These are phyloP conservation scores for Penicillium sp. DNA, from an alignment of 2,329 filamentous ascomycete genomes.

Conservation along the genomic window DNA sequence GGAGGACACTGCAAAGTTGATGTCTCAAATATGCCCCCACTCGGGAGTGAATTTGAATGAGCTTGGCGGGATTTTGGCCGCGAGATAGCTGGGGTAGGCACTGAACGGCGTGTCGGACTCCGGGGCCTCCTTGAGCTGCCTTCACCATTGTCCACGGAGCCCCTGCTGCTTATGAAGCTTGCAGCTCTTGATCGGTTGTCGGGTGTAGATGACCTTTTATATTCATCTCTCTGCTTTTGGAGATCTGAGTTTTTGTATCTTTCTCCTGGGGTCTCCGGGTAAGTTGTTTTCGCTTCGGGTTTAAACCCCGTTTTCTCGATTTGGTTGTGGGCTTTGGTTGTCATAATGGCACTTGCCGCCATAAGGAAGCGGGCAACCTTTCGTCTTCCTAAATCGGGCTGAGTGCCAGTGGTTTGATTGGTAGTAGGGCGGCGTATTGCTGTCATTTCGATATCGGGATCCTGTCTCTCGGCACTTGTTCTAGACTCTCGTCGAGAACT, in stretches of 20 bases:
- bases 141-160: constrained; percentile 17
- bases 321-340: constrained; percentile 49
- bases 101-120: constrained; percentile 8
- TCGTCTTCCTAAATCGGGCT: constrained; percentile 35
- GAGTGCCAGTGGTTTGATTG: constrained; percentile 8
- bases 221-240: constrained; percentile 37
- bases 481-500: constrained; percentile 1
- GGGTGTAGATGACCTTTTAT: constrained; percentile 35
- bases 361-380: constrained; percentile 49
- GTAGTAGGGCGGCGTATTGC: neutral
- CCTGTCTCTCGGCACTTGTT: neutral
- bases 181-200: constrained; percentile 15
- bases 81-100: constrained; percentile 7
- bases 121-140: constrained; percentile 10
- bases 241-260: constrained; percentile 41
- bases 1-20: neutral
- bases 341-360: constrained; percentile 48
- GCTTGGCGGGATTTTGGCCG: neutral
- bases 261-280: constrained; percentile 59
- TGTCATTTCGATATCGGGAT: neutral
- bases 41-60: constrained; percentile 17
- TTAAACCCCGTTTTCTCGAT: constrained; percentile 54
- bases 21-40: neutral
- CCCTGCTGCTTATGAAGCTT: neutral
- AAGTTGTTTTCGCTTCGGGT: constrained; percentile 49